These are phyloP conservation scores for Megacollybia marginata DNA, from an alignment of 768 basidiomycete species.

Conservation along the genomic window DNA sequence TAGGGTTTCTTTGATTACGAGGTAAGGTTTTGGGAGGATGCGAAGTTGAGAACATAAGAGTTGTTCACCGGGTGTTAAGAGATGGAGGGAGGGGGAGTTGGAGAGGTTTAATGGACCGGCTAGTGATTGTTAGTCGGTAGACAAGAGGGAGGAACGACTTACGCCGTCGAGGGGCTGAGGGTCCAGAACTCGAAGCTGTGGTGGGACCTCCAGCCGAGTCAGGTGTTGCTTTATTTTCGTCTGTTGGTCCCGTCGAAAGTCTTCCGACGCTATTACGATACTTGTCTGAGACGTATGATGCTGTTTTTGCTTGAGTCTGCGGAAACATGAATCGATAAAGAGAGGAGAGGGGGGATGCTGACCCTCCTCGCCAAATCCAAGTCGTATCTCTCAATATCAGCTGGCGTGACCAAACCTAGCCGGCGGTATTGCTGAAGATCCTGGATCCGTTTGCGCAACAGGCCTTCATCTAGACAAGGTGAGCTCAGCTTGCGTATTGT, in stretches of 20 bases:
- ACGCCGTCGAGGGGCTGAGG: slow-evolving; percentile 23
- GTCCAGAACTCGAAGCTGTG: slow-evolving; percentile 22
- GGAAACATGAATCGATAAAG: not conserved
- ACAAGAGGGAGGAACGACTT: not conserved
- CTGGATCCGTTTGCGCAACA: slow-evolving; percentile 80
- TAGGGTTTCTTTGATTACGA: slow-evolving; percentile 91
- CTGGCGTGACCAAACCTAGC: slow-evolving; percentile 73
- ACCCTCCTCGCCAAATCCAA: slow-evolving; percentile 68
- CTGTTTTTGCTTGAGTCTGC: slow-evolving; percentile 59
- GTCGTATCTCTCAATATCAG: slow-evolving; percentile 92
- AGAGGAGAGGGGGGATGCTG: slow-evolving; percentile 17
- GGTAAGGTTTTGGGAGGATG: slow-evolving; percentile 91
- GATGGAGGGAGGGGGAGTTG: slow-evolving; percentile 82
- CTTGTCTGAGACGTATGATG: slow-evolving; percentile 13
- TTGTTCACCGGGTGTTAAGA: slow-evolving; percentile 86
- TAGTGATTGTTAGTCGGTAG: too few relatives aligned
- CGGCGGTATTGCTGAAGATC: slow-evolving; percentile 89
- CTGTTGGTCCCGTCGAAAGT: too few relatives aligned
- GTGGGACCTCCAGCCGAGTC: slow-evolving; percentile 60
- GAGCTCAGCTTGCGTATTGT: slow-evolving; percentile 1
- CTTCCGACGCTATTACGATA: too few relatives aligned
- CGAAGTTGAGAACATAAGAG: slow-evolving; percentile 81
- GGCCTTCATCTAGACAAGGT: slow-evolving; percentile 63
- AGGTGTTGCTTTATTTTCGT: slow-evolving; percentile 39
- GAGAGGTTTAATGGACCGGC: slow-evolving; percentile 78